A percentile compares a stretch with the other conserved stretches of the same genome.
Evolutionary conservation across 192 early-diverging fungal genomes (phyloP).

Genomic region (Diversispora eburnea): DNA sequence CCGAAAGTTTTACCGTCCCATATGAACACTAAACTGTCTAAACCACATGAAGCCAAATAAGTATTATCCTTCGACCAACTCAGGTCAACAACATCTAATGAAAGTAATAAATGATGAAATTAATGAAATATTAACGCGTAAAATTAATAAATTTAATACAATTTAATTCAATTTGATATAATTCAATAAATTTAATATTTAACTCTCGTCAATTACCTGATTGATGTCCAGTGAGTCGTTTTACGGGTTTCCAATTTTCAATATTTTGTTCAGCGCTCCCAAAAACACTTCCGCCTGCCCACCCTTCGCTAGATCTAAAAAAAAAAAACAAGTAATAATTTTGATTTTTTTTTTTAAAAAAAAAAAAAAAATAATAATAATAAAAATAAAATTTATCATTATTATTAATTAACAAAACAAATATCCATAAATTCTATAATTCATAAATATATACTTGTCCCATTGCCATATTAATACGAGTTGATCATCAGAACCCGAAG

Average conservation of each 20-base stretch:
- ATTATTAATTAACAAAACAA: no score
- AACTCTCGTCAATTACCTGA: conserved; percentile 48
- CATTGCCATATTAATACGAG: conserved; percentile 88
- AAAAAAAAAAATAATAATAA: neutral
- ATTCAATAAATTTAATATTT: conserved; percentile 12
- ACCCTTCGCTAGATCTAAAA: conserved; percentile 34
- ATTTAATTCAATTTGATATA: neutral
- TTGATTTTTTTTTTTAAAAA: neutral
- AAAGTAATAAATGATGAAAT: no score
- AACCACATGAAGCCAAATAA: conserved; percentile 85
- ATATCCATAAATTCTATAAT: no score
- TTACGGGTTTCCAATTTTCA: conserved; percentile 72
- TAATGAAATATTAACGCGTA: neutral
- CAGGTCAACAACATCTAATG: conserved; percentile 81
- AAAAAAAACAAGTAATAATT: neutral
- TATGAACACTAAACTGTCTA: conserved; percentile 78
- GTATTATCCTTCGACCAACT: conserved; percentile 87
- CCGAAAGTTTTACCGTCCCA: conserved; percentile 86
- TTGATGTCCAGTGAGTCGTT: conserved; percentile 76
- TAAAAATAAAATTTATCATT: neutral
- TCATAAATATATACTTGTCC: conserved; percentile 47
- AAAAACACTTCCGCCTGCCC: conserved; percentile 39
- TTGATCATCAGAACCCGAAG: conserved; percentile 89
- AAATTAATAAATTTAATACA: neutral
- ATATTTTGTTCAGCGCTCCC: conserved; percentile 51